A percentile compares a stretch with the other conserved stretches of the same genome.
Conservation (phyloP, 176 grass and related monocot genomes). For the Zoysia pacifica region DNA sequence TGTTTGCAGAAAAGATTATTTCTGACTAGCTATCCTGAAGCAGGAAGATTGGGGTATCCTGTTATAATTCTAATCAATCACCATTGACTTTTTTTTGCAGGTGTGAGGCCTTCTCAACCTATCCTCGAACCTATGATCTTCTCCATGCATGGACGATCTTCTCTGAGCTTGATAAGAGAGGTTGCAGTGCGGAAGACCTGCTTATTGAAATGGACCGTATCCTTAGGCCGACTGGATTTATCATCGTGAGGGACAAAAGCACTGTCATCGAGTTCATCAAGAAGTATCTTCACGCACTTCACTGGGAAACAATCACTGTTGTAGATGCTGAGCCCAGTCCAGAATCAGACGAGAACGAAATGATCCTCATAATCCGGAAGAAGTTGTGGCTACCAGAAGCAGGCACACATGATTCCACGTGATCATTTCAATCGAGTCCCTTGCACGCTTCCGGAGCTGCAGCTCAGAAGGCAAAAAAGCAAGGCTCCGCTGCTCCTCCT, state of each 20-base stretch:
- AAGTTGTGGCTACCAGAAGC: conserved; percentile 65
- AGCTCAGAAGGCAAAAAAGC: conserved; percentile 50
- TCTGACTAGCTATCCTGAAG: conserved; percentile 2
- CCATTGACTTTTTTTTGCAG: conserved; percentile 45
- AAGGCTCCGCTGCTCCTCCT: conserved; percentile 41
- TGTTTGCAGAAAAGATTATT: conserved; percentile 19
- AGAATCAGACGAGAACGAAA: conserved; percentile 78
- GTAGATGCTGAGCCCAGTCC: conserved; percentile 65
- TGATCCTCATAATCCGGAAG: conserved; percentile 78
- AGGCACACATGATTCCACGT: conserved; percentile 51
- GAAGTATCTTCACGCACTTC: conserved; percentile 71
- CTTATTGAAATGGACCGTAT: conserved; percentile 95
- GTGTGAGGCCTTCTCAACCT: conserved; percentile 98
- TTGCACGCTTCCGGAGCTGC: conserved; percentile 32
- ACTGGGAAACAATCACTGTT: conserved; percentile 71
- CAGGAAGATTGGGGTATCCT: neutral
- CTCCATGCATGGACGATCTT: conserved; percentile 97
- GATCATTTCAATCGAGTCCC: conserved; percentile 27
- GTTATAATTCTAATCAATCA: conserved; percentile 9
- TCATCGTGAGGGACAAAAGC: conserved; percentile 80
- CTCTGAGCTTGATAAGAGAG: conserved; percentile 84
- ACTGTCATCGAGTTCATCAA: conserved; percentile 76
- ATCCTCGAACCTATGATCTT: conserved; percentile 97
- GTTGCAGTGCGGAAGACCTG: conserved; percentile 94
- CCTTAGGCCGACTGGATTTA: conserved; percentile 81